A percentile compares a stretch with the other conserved stretches of the same genome.
Conservation (phyloP, 371 early-diverging fungal genomes). For the Haplosporangium sp. region DNA sequence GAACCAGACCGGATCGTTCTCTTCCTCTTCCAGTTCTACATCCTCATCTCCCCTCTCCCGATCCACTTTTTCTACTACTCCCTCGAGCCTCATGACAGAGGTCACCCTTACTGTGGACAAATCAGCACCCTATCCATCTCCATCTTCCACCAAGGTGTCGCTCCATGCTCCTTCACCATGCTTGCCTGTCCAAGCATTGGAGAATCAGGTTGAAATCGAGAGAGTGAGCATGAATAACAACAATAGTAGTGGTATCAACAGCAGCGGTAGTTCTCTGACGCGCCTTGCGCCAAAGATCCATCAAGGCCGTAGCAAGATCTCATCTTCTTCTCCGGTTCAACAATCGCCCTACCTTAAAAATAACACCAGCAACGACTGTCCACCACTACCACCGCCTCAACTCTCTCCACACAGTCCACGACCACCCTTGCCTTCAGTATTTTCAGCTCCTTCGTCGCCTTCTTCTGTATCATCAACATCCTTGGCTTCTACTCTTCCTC, state of each 20-base stretch:
- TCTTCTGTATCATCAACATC: neutral
- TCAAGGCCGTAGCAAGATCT: constrained; percentile 2
- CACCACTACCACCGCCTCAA: constrained; percentile 1
- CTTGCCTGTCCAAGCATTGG: neutral
- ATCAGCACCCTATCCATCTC: neutral
- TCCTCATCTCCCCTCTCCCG: neutral
- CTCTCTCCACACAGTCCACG: neutral
- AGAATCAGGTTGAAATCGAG: neutral
- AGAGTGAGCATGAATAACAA: neutral
- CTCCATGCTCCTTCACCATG: neutral
- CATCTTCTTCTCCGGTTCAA: neutral
- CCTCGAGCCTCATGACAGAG: constrained; percentile 1
- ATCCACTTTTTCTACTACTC: neutral
- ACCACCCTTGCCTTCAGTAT: neutral
- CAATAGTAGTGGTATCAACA: neutral
- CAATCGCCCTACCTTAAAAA: neutral
- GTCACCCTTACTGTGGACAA: constrained; percentile 2
- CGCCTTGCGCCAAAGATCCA: constrained; percentile 3
- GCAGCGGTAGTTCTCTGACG: neutral
- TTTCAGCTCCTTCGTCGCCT: neutral
- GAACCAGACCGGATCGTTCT: neutral
- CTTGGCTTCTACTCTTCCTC: neutral
- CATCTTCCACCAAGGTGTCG: neutral
- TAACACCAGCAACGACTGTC: neutral
- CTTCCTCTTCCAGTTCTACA: neutral